Evolutionary conservation across 768 basidiomycete species (phyloP).

Genomic region (Rhizopogon rudus): DNA sequence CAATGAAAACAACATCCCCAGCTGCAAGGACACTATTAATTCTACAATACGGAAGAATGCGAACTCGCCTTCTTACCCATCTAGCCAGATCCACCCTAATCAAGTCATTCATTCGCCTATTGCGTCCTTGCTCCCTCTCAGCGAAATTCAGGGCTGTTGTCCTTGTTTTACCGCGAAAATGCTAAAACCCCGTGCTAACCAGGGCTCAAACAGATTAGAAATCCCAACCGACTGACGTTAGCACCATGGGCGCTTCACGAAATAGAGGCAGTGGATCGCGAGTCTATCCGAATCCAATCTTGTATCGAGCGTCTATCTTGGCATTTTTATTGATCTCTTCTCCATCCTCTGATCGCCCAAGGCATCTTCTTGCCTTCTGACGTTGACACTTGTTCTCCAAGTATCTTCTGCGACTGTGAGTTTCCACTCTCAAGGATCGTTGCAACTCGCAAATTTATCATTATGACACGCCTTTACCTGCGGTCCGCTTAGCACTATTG

Average conservation of each 20-base stretch:
- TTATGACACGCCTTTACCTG: slow-evolving; percentile 22
- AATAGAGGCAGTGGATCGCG: slow-evolving; percentile 21
- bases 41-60: not conserved
- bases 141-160: too few species aligned
- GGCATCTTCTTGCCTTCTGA: not conserved
- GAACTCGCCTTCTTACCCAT: not conserved
- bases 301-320: not conserved
- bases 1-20: slow-evolving; percentile 20
- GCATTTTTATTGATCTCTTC: not conserved
- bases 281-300: slow-evolving; percentile 22
- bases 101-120: not conserved
- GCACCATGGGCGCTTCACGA: slow-evolving; percentile 6
- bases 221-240: not conserved
- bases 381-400: not conserved
- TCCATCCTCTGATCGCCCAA: not conserved
- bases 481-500: slow-evolving; percentile 19
- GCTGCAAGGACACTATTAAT: not conserved
- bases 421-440: not conserved
- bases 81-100: not conserved
- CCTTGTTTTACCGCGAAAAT: too few species aligned
- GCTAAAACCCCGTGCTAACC: too few species aligned
- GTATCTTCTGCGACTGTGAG: not conserved
- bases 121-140: not conserved
- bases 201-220: not conserved
- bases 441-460: not conserved